A percentile compares a stretch with the other conserved stretches of the same genome.
Evolutionary conservation across 2,329 filamentous ascomycete species (phyloP).

Genomic region (Pyrenophora graminea): DNA sequence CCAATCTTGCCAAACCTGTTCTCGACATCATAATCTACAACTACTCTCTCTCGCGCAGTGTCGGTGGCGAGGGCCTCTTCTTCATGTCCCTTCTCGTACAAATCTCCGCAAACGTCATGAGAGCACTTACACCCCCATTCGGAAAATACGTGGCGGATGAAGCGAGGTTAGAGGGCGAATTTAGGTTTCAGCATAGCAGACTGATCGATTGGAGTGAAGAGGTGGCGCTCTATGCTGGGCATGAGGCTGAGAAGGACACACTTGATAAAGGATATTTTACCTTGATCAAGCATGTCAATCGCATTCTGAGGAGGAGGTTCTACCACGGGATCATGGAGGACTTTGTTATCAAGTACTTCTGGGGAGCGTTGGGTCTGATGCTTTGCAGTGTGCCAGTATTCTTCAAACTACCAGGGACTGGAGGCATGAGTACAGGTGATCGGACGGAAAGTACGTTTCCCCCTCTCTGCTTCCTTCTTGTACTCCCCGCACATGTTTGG

Average conservation of each 20-base stretch:
- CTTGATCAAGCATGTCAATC: slow-evolving; percentile 97
- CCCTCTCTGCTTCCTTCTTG: too few relatives aligned
- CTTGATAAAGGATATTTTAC: slow-evolving; percentile 99
- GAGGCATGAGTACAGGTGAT: slow-evolving; percentile 66
- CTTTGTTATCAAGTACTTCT: slow-evolving; percentile 99
- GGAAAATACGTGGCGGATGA: slow-evolving; percentile 98
- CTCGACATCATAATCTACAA: slow-evolving; percentile 98
- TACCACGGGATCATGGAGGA: slow-evolving; percentile 99
- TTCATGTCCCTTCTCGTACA: slow-evolving; percentile 95
- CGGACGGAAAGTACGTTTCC: slow-evolving; percentile 60
- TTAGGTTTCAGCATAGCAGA: slow-evolving; percentile 90
- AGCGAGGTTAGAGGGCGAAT: slow-evolving; percentile 91
- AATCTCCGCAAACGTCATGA: slow-evolving; percentile 89
- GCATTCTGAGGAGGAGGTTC: slow-evolving; percentile 84
- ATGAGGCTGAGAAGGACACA: slow-evolving; percentile 93
- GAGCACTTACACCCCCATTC: slow-evolving; percentile 91
- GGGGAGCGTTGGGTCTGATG: slow-evolving; percentile 88
- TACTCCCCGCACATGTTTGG: background rate
- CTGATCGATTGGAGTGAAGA: slow-evolving; percentile 97
- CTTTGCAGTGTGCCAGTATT: slow-evolving; percentile 96
- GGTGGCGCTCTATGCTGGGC: slow-evolving; percentile 86
- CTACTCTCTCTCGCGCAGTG: slow-evolving; percentile 87
- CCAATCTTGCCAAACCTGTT: slow-evolving; percentile 91
- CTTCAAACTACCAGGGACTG: slow-evolving; percentile 78
- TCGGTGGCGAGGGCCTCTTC: slow-evolving; percentile 94